Percentiles rank a stretch among this genome's conserved stretches.
Evolutionary conservation across 345 rosid genomes (phyloP).

Genomic region (Euphorbia tirucalli): DNA sequence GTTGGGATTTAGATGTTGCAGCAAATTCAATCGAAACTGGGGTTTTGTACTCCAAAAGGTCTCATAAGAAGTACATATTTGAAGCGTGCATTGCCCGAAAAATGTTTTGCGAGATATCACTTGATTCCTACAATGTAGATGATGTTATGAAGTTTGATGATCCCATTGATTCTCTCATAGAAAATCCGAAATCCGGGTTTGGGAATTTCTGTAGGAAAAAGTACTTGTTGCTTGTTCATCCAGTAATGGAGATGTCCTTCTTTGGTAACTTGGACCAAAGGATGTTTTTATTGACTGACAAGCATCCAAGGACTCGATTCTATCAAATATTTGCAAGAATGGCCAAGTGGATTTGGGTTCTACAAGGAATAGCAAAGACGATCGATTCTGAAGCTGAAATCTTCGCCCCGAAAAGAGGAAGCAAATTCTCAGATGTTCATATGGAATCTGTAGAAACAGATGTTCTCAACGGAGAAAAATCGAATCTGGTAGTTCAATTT

Average conservation of each 20-base stretch:
- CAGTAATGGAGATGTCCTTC: slow-evolving; percentile 55
- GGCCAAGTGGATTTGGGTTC: slow-evolving; percentile 64
- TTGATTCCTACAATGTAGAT: slow-evolving; percentile 31
- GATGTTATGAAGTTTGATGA: slow-evolving; percentile 46
- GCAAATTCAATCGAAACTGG: slow-evolving; percentile 43
- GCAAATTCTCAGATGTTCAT: slow-evolving; percentile 39
- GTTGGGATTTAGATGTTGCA: slow-evolving; percentile 53
- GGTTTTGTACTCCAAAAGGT: slow-evolving; percentile 40
- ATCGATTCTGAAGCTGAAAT: slow-evolving; percentile 46
- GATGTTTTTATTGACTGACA: slow-evolving; percentile 42
- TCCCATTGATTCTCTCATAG: slow-evolving; percentile 40
- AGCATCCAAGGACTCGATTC: slow-evolving; percentile 62
- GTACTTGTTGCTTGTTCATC: slow-evolving; percentile 60
- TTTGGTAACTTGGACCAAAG: slow-evolving; percentile 64
- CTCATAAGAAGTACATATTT: slow-evolving; percentile 60
- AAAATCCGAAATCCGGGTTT: slow-evolving; percentile 47
- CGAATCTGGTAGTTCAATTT: slow-evolving; percentile 42
- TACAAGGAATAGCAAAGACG: slow-evolving; percentile 43
- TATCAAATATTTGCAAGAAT: slow-evolving; percentile 52
- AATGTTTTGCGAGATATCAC: slow-evolving; percentile 49
- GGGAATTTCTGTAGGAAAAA: slow-evolving; percentile 46
- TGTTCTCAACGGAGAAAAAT: slow-evolving; percentile 14
- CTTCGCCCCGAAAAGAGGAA: slow-evolving; percentile 47
- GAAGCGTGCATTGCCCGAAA: slow-evolving; percentile 58
- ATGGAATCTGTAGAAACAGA: slow-evolving; percentile 45